These are phyloP conservation scores for Naganishia antarctica DNA, from an alignment of 768 basidiomycete genomes.

Conservation along the genomic window DNA sequence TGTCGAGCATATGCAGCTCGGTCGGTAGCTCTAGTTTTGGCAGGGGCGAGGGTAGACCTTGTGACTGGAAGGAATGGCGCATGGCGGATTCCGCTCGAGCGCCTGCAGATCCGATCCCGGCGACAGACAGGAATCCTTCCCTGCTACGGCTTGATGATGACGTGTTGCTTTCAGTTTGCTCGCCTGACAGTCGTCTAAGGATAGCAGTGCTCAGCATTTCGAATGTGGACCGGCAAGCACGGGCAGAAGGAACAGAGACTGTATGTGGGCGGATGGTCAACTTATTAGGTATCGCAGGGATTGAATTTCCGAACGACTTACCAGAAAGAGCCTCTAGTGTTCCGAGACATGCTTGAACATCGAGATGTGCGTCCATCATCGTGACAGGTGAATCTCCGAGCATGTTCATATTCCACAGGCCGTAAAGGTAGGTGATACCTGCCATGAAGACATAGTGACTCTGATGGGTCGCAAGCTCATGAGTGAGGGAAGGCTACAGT, in stretches of 20 bases:
- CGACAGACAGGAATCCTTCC: neutral
- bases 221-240: slow-evolving; percentile 34
- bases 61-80: slow-evolving; percentile 36
- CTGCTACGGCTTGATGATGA: slow-evolving; percentile 3
- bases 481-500: neutral
- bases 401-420: slow-evolving; percentile 48
- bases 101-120: slow-evolving; percentile 6
- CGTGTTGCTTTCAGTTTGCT: slow-evolving; percentile 14
- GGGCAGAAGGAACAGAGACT: slow-evolving; percentile 35
- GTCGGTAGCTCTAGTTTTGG: slow-evolving; percentile 44
- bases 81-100: slow-evolving; percentile 24
- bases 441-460: slow-evolving; percentile 49
- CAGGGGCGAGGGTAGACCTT: slow-evolving; percentile 41
- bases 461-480: slow-evolving; percentile 25
- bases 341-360: slow-evolving; percentile 47
- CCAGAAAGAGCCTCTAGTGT: slow-evolving; percentile 48
- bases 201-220: slow-evolving; percentile 36
- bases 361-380: slow-evolving; percentile 46
- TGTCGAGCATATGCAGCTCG: slow-evolving; percentile 48
- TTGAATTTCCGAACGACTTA: slow-evolving; percentile 27
- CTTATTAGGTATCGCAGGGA: neutral
- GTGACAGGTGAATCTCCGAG: slow-evolving; percentile 46
- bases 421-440: slow-evolving; percentile 49
- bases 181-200: slow-evolving; percentile 30
- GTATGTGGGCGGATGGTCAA: neutral